Evolutionary conservation across 2,329 filamentous ascomycete genomes (phyloP), one percentile per base, ranked within the genome.

Genomic region (Aureobasidium sp.): DNA sequence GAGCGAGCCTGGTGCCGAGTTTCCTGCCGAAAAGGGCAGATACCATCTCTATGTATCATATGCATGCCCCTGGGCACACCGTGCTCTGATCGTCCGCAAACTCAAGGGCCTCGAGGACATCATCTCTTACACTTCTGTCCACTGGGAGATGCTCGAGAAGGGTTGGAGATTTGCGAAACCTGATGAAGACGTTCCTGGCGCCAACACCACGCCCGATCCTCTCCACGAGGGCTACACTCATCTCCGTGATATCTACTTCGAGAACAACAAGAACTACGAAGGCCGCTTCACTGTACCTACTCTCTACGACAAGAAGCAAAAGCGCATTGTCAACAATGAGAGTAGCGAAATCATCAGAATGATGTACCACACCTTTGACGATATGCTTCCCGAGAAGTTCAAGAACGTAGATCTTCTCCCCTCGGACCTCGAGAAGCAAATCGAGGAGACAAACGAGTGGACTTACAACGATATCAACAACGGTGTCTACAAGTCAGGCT

Each of bases 11-110:
- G 86, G 83, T 45, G 87, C 90, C 5, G 77, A 86, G 73, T 97
- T 91, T 68, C 89, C 91, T 5, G 83, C 91, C 0, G 93, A 97
- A 77, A 90, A 90, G 76, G 90, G 83, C 59, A 83, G 94, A 61
- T 99, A 99, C 74, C 94, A 99, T 76, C 85, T 99, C 68, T 99
- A 93, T 72, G 88, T 96, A 67, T 93, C 88, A 70, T 96, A 96
- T 75, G 92, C 92, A 7, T 97, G 92, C 75, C 92, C 92, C 4
- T 97, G 92, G 92, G 92, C 93, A 5, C 90, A 91, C 71, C 87
- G 94, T 47, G 88, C 91, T 0, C 80, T 97, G 66, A 96, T 97
- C 67, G 88, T 89, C 2, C 84, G 93, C 63, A 88, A 91, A 73
- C 82, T 99, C 70, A 99, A 97, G 79, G 94, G 93, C 0, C 81